Evolutionary conservation across 2,329 filamentous ascomycete species (phyloP).

Genomic region (Hymenoscyphus scutula): DNA sequence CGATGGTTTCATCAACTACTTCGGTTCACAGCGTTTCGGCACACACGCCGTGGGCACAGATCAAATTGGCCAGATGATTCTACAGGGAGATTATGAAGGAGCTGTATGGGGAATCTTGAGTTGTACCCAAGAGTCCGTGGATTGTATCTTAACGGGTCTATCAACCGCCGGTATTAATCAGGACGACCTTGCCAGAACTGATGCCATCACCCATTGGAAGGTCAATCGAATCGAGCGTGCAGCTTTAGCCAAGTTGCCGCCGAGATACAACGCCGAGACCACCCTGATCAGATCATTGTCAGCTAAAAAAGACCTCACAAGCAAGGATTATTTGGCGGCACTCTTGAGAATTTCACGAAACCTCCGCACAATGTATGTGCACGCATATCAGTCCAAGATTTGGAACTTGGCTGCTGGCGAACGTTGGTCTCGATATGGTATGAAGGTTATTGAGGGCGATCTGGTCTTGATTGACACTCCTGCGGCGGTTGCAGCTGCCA

Average conservation of each 20-base stretch:
- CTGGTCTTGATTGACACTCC: slow-evolving; percentile 45
- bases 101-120: slow-evolving; percentile 76
- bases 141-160: slow-evolving; percentile 44
- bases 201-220: slow-evolving; percentile 73
- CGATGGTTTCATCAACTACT: slow-evolving; percentile 95
- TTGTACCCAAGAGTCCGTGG: slow-evolving; percentile 64
- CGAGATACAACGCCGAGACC: slow-evolving; percentile 77
- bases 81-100: slow-evolving; percentile 76
- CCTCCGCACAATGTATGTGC: slow-evolving; percentile 89
- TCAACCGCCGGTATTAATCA: slow-evolving; percentile 53
- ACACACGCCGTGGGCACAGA: slow-evolving; percentile 86
- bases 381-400: slow-evolving; percentile 91
- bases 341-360: slow-evolving; percentile 77
- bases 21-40: slow-evolving; percentile 94
- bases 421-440: slow-evolving; percentile 74
- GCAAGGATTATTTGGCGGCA: slow-evolving; percentile 72
- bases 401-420: slow-evolving; percentile 87
- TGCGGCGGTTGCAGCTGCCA: slow-evolving; percentile 15
- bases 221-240: slow-evolving; percentile 55
- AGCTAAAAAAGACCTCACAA: slow-evolving; percentile 35
- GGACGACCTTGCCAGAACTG: slow-evolving; percentile 77
- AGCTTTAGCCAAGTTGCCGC: slow-evolving; percentile 69
- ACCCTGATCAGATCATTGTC: slow-evolving; percentile 75
- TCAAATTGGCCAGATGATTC: slow-evolving; percentile 76
- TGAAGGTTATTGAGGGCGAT: slow-evolving; percentile 77